Conservation (phyloP, 805 yeast genomes). For the Wickerhamomyces rabaulensis region DNA sequence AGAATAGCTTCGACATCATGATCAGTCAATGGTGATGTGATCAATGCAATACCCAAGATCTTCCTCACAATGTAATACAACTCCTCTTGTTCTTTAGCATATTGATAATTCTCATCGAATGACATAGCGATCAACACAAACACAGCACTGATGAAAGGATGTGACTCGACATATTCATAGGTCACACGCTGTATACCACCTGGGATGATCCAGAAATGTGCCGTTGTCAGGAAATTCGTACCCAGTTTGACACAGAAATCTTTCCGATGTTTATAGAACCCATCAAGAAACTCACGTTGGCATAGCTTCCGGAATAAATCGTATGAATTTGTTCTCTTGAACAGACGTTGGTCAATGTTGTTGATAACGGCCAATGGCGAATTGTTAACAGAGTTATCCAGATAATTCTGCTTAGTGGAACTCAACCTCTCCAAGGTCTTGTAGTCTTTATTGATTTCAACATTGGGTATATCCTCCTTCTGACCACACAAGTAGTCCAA, state of each 20-base stretch:
- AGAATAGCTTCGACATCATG: conserved; percentile 58
- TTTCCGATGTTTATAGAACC: conserved; percentile 40
- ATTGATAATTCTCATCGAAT: conserved; percentile 46
- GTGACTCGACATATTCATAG: conserved; percentile 40
- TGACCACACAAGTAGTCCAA: conserved; percentile 9
- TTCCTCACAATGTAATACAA: conserved; percentile 44
- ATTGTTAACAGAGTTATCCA: conserved; percentile 24
- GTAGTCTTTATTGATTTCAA: conserved; percentile 7
- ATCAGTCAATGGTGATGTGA: conserved; percentile 48
- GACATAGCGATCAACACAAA: conserved; percentile 51
- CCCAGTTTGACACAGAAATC: conserved; percentile 39
- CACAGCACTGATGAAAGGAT: conserved; percentile 51
- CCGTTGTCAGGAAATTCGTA: conserved; percentile 42
- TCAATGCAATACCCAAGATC: conserved; percentile 42
- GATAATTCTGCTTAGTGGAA: conserved; percentile 15
- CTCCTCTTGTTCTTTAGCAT: conserved; percentile 41
- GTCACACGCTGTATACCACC: conserved; percentile 50
- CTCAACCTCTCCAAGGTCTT: conserved; percentile 9
- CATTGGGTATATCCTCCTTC: not conserved
- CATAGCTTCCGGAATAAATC: conserved; percentile 29
- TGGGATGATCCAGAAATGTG: conserved; percentile 59
- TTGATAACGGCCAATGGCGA: conserved; percentile 34
- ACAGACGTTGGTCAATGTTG: conserved; percentile 33
- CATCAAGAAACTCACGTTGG: conserved; percentile 37
- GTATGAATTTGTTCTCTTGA: conserved; percentile 26